Percentiles rank a stretch among this genome's conserved stretches.
Evolutionary conservation across 192 early-diverging fungal species (phyloP).

Genomic region (Coemansia sp.): DNA sequence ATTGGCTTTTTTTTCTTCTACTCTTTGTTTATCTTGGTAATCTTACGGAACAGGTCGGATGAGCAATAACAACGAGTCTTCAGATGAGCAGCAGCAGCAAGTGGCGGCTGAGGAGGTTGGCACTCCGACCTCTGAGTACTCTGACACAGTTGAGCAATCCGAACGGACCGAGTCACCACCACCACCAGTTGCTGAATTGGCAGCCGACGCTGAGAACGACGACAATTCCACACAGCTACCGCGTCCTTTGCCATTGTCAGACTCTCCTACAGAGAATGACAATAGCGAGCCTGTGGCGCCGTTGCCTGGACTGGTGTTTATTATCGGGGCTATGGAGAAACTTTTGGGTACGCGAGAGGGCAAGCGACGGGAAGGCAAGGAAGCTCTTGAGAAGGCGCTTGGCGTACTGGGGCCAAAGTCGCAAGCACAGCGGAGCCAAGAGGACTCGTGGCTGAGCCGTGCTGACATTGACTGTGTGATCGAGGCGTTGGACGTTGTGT

Average conservation of each 20-base stretch:
- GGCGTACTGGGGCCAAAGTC: conserved; percentile 18
- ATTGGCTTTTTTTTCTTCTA: not conserved
- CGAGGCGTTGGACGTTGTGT: conserved; percentile 54
- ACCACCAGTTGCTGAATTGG: not conserved
- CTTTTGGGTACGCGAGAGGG: conserved; percentile 59
- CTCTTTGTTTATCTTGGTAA: not conserved
- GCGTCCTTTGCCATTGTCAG: not conserved
- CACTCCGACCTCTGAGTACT: conserved; percentile 8
- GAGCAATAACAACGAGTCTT: conserved; percentile 1
- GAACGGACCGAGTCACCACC: not conserved
- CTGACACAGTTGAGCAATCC: conserved; percentile 12
- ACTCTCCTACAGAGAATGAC: not conserved
- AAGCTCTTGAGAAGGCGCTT: conserved; percentile 53
- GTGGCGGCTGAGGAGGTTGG: not conserved
- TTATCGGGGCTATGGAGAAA: conserved; percentile 65
- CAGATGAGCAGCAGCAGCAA: not conserved
- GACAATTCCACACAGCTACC: not conserved
- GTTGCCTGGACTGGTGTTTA: conserved; percentile 58
- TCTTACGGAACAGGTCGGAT: not conserved
- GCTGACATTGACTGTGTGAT: conserved; percentile 55
- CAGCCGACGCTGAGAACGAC: not conserved
- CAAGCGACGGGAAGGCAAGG: conserved; percentile 50
- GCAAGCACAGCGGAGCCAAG: conserved; percentile 8
- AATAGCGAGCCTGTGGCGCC: conserved; percentile 1
- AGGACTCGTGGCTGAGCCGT: conserved; percentile 18